These are phyloP conservation scores for Didymella arachidicola DNA, from an alignment of 2,329 filamentous ascomycete species.

Conservation along the genomic window DNA sequence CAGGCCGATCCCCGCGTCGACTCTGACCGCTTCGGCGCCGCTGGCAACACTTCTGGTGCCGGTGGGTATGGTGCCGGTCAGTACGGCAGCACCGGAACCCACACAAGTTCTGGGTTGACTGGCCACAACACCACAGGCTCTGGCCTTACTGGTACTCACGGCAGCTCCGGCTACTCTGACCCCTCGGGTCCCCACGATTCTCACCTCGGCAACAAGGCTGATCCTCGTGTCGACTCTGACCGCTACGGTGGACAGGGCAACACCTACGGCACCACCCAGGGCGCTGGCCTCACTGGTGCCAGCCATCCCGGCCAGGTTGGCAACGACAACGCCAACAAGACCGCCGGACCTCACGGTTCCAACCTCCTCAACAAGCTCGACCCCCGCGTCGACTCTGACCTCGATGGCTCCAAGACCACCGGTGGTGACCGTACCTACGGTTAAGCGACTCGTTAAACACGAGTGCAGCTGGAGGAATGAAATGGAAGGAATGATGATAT, in stretches of 20 bases:
- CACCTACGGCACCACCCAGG: constrained; percentile 22
- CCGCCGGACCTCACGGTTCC: constrained; percentile 48
- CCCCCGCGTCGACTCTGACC: constrained; percentile 48
- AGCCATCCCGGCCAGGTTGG: constrained; percentile 27
- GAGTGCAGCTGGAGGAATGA: constrained; percentile 15
- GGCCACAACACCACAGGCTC: constrained; percentile 18
- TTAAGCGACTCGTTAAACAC: constrained; percentile 21
- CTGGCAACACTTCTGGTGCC: constrained; percentile 27
- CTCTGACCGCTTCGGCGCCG: constrained; percentile 28
- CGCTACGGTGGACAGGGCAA: constrained; percentile 35
- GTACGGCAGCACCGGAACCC: constrained; percentile 9
- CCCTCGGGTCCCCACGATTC: constrained; percentile 43
- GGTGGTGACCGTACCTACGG: constrained; percentile 40
- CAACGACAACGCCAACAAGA: constrained; percentile 36
- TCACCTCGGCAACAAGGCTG: constrained; percentile 38
- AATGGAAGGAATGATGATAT: constrained; percentile 20
- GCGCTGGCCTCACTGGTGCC: constrained; percentile 21
- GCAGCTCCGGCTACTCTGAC: constrained; percentile 24
- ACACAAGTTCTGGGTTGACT: constrained; percentile 18
- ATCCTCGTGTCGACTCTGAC: constrained; percentile 45
- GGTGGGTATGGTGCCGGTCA: constrained; percentile 17
- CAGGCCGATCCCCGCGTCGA: constrained; percentile 37
- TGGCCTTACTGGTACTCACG: constrained; percentile 19
- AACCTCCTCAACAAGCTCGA: constrained; percentile 49
- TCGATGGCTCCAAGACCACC: constrained; percentile 43